A percentile compares a stretch with the other conserved stretches of the same genome.
Evolutionary conservation across 805 yeast species (phyloP).

Genomic region (Zygosaccharomyces kombuchaensis): DNA sequence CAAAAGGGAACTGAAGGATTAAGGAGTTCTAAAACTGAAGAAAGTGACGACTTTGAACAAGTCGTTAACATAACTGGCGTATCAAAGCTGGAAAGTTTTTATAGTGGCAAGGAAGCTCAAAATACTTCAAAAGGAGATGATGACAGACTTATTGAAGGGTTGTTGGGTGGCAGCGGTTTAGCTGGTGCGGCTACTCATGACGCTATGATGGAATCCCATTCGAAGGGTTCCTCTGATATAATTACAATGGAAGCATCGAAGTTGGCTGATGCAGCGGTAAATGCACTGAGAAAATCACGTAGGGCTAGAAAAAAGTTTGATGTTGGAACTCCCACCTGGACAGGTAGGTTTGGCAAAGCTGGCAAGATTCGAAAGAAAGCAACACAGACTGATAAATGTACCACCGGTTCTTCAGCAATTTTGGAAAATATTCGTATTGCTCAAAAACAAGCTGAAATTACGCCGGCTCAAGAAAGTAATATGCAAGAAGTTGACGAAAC

Average conservation of each 20-base stretch:
- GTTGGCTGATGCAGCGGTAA: conserved; percentile 50
- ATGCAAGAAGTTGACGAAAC: conserved; percentile 6
- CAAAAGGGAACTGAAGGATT: conserved; percentile 51
- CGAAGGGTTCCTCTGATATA: conserved; percentile 28
- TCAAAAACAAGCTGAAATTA: conserved; percentile 13
- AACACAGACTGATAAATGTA: neutral
- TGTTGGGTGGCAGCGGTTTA: conserved; percentile 63
- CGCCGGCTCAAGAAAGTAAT: conserved; percentile 5
- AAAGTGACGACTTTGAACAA: conserved; percentile 61
- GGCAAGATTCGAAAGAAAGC: conserved; percentile 46
- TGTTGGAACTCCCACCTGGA: conserved; percentile 92
- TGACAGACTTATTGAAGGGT: conserved; percentile 64
- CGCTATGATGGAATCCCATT: conserved; percentile 54
- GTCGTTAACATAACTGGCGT: conserved; percentile 69
- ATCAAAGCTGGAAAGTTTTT: conserved; percentile 61
- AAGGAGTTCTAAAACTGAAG: conserved; percentile 35
- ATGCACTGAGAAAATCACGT: conserved; percentile 55
- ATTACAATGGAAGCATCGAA: conserved; percentile 60
- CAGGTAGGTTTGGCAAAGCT: conserved; percentile 86
- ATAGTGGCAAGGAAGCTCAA: conserved; percentile 46
- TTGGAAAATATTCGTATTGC: conserved; percentile 24
- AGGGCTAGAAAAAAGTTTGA: conserved; percentile 37
- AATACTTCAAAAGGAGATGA: conserved; percentile 45
- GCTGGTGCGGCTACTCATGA: conserved; percentile 79
- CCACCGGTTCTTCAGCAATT: conserved; percentile 23